Conservation (phyloP, 495 filamentous ascomycete species). For the Lepidopterella palustris region DNA sequence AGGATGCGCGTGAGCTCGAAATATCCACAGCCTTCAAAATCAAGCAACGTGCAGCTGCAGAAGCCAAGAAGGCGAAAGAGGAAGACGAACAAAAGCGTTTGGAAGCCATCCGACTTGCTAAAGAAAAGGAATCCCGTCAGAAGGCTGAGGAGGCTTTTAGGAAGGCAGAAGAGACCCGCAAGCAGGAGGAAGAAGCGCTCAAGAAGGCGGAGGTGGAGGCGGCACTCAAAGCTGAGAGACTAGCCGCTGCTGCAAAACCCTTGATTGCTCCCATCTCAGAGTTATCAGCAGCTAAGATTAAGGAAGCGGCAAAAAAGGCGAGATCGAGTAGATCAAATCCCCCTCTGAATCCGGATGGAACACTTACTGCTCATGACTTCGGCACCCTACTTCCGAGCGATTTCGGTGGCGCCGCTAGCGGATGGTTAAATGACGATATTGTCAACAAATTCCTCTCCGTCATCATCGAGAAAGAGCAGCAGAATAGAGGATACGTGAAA, state of each 20-base stretch:
- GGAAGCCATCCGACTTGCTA: not conserved
- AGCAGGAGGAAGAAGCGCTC: not conserved
- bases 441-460: slow-evolving; percentile 62
- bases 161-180: not conserved
- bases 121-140: not conserved
- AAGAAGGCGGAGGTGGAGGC: not conserved
- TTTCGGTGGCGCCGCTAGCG: slow-evolving; percentile 22
- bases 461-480: slow-evolving; percentile 55
- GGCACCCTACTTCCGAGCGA: slow-evolving; percentile 44
- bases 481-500: slow-evolving; percentile 30
- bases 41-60: not conserved
- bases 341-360: slow-evolving; percentile 1
- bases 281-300: not conserved
- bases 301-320: not conserved
- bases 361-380: slow-evolving; percentile 58
- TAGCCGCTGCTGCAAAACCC: not conserved
- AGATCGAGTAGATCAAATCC: no score
- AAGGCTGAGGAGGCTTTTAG: not conserved
- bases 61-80: not conserved
- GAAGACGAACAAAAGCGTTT: not conserved
- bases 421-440: slow-evolving; percentile 80
- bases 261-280: not conserved
- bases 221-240: not conserved
- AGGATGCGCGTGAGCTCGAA: not conserved
- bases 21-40: not conserved